Evolutionary conservation across 345 rosid species (phyloP).

Genomic region (Populus ilicifolia): DNA sequence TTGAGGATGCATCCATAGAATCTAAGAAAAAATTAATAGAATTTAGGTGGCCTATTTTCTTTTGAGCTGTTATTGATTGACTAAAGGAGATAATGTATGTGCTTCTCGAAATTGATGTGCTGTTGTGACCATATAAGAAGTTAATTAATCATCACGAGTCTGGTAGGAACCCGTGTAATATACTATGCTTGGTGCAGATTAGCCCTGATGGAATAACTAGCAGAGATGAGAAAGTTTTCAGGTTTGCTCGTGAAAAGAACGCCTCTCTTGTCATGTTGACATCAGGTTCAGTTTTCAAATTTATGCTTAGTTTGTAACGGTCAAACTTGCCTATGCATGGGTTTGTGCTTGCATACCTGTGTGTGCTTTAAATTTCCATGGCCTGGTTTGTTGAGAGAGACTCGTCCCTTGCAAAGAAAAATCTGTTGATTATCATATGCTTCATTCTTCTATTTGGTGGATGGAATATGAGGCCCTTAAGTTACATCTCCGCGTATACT

Average conservation of each 20-base stretch:
- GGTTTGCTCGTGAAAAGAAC: slow-evolving; percentile 65
- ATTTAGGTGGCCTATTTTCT: neutral
- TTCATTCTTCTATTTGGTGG: neutral
- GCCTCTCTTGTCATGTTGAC: slow-evolving; percentile 85
- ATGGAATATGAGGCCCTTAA: neutral
- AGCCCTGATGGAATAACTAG: slow-evolving; percentile 67
- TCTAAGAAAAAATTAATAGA: neutral
- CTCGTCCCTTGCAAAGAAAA: neutral
- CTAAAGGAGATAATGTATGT: neutral
- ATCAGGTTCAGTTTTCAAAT: slow-evolving; percentile 51
- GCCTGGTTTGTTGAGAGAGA: neutral
- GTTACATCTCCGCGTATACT: neutral
- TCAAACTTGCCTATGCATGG: neutral
- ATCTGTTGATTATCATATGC: slow-evolving; percentile 1
- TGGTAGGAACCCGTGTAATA: neutral
- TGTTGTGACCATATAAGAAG: neutral
- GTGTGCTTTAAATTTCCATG: neutral
- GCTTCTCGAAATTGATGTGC: neutral
- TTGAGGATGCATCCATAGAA: neutral
- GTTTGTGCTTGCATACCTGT: neutral
- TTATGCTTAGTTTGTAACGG: neutral
- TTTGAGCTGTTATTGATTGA: neutral
- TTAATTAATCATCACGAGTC: no score
- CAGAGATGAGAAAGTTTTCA: slow-evolving; percentile 89
- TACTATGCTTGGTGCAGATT: slow-evolving; percentile 42